Base-by-base conservation (phyloP, 495 filamentous ascomycete genomes). In the Penicillium paradoxum region DNA sequence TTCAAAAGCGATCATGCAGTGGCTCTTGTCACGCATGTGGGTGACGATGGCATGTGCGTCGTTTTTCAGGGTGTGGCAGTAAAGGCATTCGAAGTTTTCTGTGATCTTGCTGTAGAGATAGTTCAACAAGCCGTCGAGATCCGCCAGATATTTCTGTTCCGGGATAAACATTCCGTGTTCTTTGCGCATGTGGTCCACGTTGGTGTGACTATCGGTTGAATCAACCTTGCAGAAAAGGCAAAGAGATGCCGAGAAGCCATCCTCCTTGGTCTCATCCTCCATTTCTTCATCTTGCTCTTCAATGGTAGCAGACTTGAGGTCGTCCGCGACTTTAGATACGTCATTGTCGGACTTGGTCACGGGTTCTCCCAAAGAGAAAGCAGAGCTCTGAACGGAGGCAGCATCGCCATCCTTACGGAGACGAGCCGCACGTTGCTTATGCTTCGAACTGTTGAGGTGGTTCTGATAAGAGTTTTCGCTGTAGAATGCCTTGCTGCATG, bases 151-250 rank as follows among this genome's bases (percentile, higher is more conserved):
- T 14, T 82, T 65, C 59, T 81, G 81, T 61, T 99, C 93, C 0
- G 93, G 93, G 58, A 99, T 86, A 69, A 97, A 99, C 84, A 97
- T 86, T 72, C 92, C 90, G 65, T 99, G 93, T 53, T 83, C 83
- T 55, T 89, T 87, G 64, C 83, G 81, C 93, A 99, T 99, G 59
- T 99, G 93, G 22, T 79, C 69, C 27, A 89, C 76, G 63, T 92
- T 96, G 15, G 90, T 73, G 11, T 80, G 65, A 19, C 91, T 65
- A 11, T 81, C 85, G 2, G 89, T 79, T 0, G 90, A 91, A 18
- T 84, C 71, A 57, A 85, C 84, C 58, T 89, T 88, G 75, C 93
- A 99, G 80, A 97, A 97, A 2, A 99, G 72, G 66, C 93, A 99
- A 38, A 79, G 80, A 51, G 84, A 77, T 10, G 89, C 53, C 1